These are phyloP conservation scores for Rhynchosporium secalis DNA, from an alignment of 2,329 filamentous ascomycete species.

Conservation along the genomic window DNA sequence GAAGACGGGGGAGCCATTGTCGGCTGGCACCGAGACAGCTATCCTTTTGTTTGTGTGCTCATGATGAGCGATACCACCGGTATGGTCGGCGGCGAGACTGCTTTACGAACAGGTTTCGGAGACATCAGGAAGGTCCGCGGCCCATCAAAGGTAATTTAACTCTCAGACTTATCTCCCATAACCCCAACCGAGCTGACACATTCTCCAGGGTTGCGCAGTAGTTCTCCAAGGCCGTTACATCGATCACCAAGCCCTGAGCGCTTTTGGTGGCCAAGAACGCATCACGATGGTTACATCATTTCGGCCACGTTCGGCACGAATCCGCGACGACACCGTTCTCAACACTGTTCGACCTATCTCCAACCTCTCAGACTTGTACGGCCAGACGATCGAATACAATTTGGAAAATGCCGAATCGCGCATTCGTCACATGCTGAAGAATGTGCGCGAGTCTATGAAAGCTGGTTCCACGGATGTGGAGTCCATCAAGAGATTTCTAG, in stretches of 20 bases:
- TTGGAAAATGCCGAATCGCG: slow-evolving; percentile 43
- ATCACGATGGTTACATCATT: slow-evolving; percentile 51
- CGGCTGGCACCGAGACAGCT: slow-evolving; percentile 52
- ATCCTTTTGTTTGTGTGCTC: slow-evolving; percentile 53
- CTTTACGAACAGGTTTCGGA: slow-evolving; percentile 54
- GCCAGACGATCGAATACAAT: slow-evolving; percentile 43
- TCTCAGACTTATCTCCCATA: slow-evolving; percentile 14
- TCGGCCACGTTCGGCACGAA: slow-evolving; percentile 43
- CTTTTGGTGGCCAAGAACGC: slow-evolving; percentile 45
- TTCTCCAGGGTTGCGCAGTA: slow-evolving; percentile 43
- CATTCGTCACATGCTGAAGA: slow-evolving; percentile 40
- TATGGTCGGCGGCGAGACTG: slow-evolving; percentile 58
- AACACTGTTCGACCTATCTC: slow-evolving; percentile 42
- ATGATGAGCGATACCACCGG: slow-evolving; percentile 51
- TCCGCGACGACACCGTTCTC: slow-evolving; percentile 45
- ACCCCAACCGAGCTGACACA: too few species aligned
- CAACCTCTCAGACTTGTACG: slow-evolving; percentile 43
- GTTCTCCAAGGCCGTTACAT: slow-evolving; percentile 50
- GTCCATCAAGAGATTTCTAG: slow-evolving; percentile 41
- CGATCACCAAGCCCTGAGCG: slow-evolving; percentile 46
- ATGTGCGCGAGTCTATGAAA: slow-evolving; percentile 40
- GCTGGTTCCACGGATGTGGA: slow-evolving; percentile 40
- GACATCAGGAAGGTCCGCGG: slow-evolving; percentile 48
- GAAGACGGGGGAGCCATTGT: slow-evolving; percentile 42
- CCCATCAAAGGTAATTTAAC: slow-evolving; percentile 42